These are phyloP conservation scores for Alternaria rosae DNA, from an alignment of 2,329 filamentous ascomycete genomes.

Conservation along the genomic window DNA sequence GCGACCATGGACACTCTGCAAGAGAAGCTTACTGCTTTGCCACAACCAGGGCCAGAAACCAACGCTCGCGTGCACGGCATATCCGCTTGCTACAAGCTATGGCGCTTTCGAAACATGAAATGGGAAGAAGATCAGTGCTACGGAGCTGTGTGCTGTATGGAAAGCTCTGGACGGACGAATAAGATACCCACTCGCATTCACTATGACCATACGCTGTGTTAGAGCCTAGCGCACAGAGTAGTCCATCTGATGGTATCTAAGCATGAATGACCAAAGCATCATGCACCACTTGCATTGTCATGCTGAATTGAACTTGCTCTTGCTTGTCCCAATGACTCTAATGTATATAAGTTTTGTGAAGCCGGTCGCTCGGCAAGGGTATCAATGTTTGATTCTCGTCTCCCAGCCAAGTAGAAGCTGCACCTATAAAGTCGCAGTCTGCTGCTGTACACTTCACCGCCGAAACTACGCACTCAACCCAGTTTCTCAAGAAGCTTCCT, in stretches of 20 bases:
- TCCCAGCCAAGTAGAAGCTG: not conserved
- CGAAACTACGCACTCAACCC: slow-evolving; percentile 29
- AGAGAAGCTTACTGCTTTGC: not conserved
- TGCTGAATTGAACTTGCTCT: slow-evolving; percentile 23
- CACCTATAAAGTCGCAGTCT: slow-evolving; percentile 6
- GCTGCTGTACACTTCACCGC: slow-evolving; percentile 12
- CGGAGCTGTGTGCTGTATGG: not conserved
- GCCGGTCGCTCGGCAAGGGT: slow-evolving; percentile 20
- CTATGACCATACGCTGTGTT: not conserved
- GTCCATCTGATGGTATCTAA: not conserved
- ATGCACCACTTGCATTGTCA: not conserved
- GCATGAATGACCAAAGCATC: not conserved
- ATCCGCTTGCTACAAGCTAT: not conserved
- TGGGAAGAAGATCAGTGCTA: not conserved
- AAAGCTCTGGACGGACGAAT: slow-evolving; percentile 8
- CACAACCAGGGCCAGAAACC: not conserved
- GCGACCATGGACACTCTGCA: not conserved
- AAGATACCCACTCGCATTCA: slow-evolving; percentile 11
- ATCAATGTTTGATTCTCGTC: slow-evolving; percentile 15
- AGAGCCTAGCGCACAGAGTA: not conserved
- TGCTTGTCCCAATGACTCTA: slow-evolving; percentile 15
- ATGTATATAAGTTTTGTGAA: slow-evolving; percentile 15
- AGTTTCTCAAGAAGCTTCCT: slow-evolving; percentile 86
- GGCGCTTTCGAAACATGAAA: not conserved
- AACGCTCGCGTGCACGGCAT: not conserved